phyloP scores from a whole-genome alignment of 2,329 filamentous ascomycete species.

The Fusarium clavum region DNA sequence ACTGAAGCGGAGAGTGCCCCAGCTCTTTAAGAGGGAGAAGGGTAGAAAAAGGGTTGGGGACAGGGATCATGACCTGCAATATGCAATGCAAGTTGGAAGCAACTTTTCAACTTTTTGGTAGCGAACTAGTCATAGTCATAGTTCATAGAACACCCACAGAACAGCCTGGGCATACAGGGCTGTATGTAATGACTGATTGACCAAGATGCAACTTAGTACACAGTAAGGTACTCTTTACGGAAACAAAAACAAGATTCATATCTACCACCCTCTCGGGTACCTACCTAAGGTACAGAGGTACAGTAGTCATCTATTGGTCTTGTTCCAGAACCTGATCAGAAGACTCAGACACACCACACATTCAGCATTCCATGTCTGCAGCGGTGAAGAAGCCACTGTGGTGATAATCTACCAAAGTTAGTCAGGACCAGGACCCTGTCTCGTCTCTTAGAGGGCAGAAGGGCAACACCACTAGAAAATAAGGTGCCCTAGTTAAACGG shows the following conservation, averaged over 20 bases:
- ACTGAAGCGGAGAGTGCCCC: constrained; percentile 6
- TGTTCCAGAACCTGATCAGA: constrained; percentile 36
- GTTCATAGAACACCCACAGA: neutral
- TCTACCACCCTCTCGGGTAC: neutral
- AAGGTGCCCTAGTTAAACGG: constrained; percentile 21
- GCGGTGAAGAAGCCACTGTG: constrained; percentile 36
- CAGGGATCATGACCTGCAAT: constrained; percentile 14
- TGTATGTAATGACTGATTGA: neutral
- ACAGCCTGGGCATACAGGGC: constrained; percentile 4
- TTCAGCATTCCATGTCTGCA: constrained; percentile 12
- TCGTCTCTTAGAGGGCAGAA: neutral
- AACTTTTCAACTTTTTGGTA: constrained; percentile 26
- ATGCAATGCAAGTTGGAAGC: constrained; percentile 8
- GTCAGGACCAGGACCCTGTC: constrained; percentile 4
- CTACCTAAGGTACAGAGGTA: neutral
- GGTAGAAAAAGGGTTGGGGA: constrained; percentile 23
- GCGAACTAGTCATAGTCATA: neutral
- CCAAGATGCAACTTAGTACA: too few species aligned
- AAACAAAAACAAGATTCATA: constrained; percentile 33
- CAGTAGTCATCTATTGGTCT: neutral
- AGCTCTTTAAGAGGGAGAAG: constrained; percentile 2
- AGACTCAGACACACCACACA: constrained; percentile 21
- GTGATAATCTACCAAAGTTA: neutral
- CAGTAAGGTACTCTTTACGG: neutral
- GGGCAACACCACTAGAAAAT: constrained; percentile 15